Evolutionary conservation across 2,329 filamentous ascomycete species (phyloP).

Genomic region (Macrophomina phaseolina): DNA sequence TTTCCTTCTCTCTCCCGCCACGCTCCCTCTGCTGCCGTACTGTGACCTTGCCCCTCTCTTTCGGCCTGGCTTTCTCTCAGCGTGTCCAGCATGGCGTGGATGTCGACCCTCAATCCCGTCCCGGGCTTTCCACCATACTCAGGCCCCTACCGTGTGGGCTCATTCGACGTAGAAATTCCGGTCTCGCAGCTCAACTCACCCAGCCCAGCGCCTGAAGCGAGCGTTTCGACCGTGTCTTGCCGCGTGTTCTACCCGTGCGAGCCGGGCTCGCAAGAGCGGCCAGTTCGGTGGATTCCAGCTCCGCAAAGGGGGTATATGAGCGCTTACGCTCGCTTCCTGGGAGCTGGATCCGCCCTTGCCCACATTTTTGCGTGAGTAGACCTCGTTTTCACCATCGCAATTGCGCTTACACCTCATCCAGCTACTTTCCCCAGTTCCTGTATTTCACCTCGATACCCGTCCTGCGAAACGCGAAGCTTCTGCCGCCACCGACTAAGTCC

Average conservation of each 20-base stretch:
- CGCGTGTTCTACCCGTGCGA: slow-evolving; percentile 80
- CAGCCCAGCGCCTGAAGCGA: slow-evolving; percentile 60
- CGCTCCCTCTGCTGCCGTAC: not conserved
- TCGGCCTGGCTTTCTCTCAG: not conserved
- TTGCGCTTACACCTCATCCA: slow-evolving; percentile 39
- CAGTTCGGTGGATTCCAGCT: slow-evolving; percentile 76
- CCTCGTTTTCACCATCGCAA: not conserved
- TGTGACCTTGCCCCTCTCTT: not conserved
- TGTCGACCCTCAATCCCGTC: slow-evolving; percentile 65
- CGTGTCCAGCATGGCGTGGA: slow-evolving; percentile 43
- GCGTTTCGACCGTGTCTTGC: slow-evolving; percentile 74
- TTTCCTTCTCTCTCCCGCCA: not conserved
- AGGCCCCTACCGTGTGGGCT: slow-evolving; percentile 79
- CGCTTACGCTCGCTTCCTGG: slow-evolving; percentile 78
- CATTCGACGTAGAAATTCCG: slow-evolving; percentile 80
- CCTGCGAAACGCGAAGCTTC: slow-evolving; percentile 71
- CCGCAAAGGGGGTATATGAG: slow-evolving; percentile 77
- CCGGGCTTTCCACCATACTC: slow-evolving; percentile 77
- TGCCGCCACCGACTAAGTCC: slow-evolving; percentile 53
- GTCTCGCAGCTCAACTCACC: slow-evolving; percentile 56
- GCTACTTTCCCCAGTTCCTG: slow-evolving; percentile 72
- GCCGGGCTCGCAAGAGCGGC: slow-evolving; percentile 55
- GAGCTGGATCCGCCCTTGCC: slow-evolving; percentile 61
- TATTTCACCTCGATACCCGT: slow-evolving; percentile 76
- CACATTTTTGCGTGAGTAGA: slow-evolving; percentile 45